phyloP scores from a whole-genome alignment of 1,284 basidiomycete species.

The Naganishia liquefaciens region DNA sequence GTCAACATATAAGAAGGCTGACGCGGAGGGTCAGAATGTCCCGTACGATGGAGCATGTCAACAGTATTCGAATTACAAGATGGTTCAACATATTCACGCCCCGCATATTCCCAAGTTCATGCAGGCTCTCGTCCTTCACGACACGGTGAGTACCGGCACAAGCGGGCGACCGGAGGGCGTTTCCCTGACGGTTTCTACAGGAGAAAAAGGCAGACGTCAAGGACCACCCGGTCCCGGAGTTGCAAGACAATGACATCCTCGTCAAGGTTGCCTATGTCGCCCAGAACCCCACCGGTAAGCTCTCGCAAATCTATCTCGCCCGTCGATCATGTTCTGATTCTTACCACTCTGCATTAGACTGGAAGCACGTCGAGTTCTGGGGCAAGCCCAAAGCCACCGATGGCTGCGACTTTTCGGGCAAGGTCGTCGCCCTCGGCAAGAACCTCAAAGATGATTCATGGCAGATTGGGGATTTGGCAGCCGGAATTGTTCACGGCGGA shows the following conservation, averaged over 20 bases:
- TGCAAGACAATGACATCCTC: slow-evolving; percentile 47
- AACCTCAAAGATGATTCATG: slow-evolving; percentile 39
- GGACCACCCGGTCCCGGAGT: slow-evolving; percentile 43
- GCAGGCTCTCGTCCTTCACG: slow-evolving; percentile 41
- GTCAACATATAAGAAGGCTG: neutral
- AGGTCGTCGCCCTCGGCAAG: slow-evolving; percentile 44
- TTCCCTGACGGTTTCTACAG: slow-evolving; percentile 3
- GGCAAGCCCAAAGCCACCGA: slow-evolving; percentile 44
- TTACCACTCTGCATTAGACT: slow-evolving; percentile 38
- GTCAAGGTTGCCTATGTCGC: slow-evolving; percentile 51
- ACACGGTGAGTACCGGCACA: slow-evolving; percentile 28
- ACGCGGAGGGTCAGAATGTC: neutral
- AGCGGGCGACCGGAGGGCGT: neutral
- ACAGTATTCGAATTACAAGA: neutral
- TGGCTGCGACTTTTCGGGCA: slow-evolving; percentile 58
- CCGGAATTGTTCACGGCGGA: slow-evolving; percentile 57
- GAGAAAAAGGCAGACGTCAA: slow-evolving; percentile 37
- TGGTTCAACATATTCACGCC: slow-evolving; percentile 6
- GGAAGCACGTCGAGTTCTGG: slow-evolving; percentile 45
- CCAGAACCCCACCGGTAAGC: slow-evolving; percentile 46
- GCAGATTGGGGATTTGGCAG: slow-evolving; percentile 56
- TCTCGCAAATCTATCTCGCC: neutral
- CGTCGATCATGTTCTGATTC: neutral
- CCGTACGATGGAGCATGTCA: neutral
- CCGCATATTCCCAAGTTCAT: slow-evolving; percentile 37